Evolutionary conservation across 257 asterid genomes (phyloP).

Genomic region (Salvia rosmarinus): DNA sequence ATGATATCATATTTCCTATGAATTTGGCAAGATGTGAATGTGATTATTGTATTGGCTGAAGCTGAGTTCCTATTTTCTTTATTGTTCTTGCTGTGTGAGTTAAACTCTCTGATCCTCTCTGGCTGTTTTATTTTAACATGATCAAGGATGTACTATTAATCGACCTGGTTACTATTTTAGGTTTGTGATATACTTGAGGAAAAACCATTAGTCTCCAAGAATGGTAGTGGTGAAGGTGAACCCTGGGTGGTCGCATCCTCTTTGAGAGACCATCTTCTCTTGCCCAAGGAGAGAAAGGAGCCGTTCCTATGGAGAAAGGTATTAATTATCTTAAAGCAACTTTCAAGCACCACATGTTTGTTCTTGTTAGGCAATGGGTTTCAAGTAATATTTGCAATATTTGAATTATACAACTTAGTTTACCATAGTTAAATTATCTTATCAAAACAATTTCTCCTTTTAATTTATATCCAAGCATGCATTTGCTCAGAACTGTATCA

Average conservation of each 20-base stretch:
- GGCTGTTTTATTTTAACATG: conserved; percentile 21
- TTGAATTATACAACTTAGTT: conserved; percentile 14
- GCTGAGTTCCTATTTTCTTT: conserved; percentile 1
- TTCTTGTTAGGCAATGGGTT: conserved; percentile 8
- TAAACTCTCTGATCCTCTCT: conserved; percentile 4
- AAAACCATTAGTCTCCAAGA: conserved; percentile 61
- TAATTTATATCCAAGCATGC: not conserved
- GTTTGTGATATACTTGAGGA: conserved; percentile 91
- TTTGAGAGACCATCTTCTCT: conserved; percentile 91
- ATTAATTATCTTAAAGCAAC: conserved; percentile 24
- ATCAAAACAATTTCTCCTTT: conserved; percentile 1
- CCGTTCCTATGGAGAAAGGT: conserved; percentile 84
- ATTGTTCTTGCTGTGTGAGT: conserved; percentile 1
- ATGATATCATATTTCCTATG: not conserved
- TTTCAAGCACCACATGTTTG: conserved; percentile 17
- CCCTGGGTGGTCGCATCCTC: conserved; percentile 83
- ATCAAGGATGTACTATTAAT: conserved; percentile 28
- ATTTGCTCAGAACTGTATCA: not conserved
- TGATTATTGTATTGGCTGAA: conserved; percentile 1
- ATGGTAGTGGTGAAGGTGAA: conserved; percentile 56
- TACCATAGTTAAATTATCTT: not conserved
- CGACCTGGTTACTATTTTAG: conserved; percentile 46
- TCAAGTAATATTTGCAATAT: conserved; percentile 3
- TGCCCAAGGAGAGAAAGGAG: conserved; percentile 80
- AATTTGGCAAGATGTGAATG: not conserved